Evolutionary conservation across 2,329 filamentous ascomycete species (phyloP).

Genomic region (Ophiosphaerella korrae): DNA sequence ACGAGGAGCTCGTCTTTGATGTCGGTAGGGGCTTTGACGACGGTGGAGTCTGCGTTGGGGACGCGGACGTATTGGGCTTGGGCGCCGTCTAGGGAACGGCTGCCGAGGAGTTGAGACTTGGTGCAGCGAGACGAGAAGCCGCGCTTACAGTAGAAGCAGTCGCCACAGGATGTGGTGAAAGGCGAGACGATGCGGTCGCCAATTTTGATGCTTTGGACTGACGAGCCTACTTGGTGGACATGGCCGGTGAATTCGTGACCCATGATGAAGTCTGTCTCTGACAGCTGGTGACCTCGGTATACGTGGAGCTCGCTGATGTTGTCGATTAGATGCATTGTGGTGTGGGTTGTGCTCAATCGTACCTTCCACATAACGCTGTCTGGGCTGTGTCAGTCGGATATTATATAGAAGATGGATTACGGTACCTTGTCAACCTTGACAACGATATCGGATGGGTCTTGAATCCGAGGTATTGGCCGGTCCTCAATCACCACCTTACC

Average conservation of each 20-base stretch:
- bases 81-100: slow-evolving; percentile 70
- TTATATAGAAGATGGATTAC: neutral
- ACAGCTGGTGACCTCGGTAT: slow-evolving; percentile 79
- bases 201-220: slow-evolving; percentile 69
- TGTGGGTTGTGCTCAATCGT: slow-evolving; percentile 26
- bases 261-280: slow-evolving; percentile 68
- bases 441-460: slow-evolving; percentile 75
- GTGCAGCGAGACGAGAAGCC: slow-evolving; percentile 79
- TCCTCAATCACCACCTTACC: slow-evolving; percentile 77
- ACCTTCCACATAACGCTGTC: slow-evolving; percentile 88
- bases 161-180: slow-evolving; percentile 67
- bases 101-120: slow-evolving; percentile 73
- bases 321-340: slow-evolving; percentile 6
- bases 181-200: slow-evolving; percentile 83
- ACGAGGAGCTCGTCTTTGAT: slow-evolving; percentile 77
- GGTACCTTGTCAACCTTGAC: slow-evolving; percentile 73
- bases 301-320: slow-evolving; percentile 76
- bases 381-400: slow-evolving; percentile 17
- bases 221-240: slow-evolving; percentile 69
- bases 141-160: slow-evolving; percentile 84
- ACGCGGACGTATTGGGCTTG: slow-evolving; percentile 79
- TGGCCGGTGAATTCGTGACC: slow-evolving; percentile 87
- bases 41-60: slow-evolving; percentile 79
- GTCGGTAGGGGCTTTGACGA: slow-evolving; percentile 72
- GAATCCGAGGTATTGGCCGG: slow-evolving; percentile 75